A percentile compares a stretch with the other conserved stretches of the same genome.
Evolutionary conservation across 2,329 filamentous ascomycete genomes (phyloP).

Genomic region (Albophoma yamanashiensis): DNA sequence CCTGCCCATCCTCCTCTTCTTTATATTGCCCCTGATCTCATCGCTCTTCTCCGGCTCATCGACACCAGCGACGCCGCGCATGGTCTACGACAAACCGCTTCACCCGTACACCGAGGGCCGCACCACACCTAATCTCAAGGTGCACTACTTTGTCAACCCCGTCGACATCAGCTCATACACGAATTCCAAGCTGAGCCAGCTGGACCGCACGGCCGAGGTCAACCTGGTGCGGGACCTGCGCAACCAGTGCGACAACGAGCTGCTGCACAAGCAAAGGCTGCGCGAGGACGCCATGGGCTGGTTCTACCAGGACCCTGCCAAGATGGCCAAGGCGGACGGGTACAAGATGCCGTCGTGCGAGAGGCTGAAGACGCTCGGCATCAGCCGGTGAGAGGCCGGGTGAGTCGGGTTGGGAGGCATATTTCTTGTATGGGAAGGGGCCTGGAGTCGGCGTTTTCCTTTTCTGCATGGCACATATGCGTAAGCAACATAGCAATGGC

Average conservation of each 20-base stretch:
- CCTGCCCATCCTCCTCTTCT: constrained; percentile 80
- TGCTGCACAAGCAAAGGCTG: constrained; percentile 51
- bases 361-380: constrained; percentile 32
- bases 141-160: constrained; percentile 82
- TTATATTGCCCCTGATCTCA: constrained; percentile 74
- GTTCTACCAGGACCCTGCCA: constrained; percentile 72
- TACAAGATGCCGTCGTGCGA: constrained; percentile 43
- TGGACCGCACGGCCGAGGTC: constrained; percentile 71
- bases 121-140: constrained; percentile 56
- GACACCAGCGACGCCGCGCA: constrained; percentile 45
- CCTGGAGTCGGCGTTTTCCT: constrained; percentile 5
- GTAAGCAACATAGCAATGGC: not conserved
- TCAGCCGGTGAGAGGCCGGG: not conserved
- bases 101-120: constrained; percentile 67
- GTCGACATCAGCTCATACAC: constrained; percentile 62
- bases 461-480: not conserved
- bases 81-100: constrained; percentile 64
- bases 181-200: constrained; percentile 54
- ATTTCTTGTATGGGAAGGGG: not conserved
- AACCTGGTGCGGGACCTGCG: constrained; percentile 59
- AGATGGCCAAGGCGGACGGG: constrained; percentile 58
- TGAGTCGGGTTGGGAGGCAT: not conserved
- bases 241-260: constrained; percentile 65
- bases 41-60: constrained; percentile 55
- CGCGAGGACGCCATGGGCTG: constrained; percentile 75